Evolutionary conservation across 106 monocot genomes (phyloP).

Genomic region (Posidonia australis): DNA sequence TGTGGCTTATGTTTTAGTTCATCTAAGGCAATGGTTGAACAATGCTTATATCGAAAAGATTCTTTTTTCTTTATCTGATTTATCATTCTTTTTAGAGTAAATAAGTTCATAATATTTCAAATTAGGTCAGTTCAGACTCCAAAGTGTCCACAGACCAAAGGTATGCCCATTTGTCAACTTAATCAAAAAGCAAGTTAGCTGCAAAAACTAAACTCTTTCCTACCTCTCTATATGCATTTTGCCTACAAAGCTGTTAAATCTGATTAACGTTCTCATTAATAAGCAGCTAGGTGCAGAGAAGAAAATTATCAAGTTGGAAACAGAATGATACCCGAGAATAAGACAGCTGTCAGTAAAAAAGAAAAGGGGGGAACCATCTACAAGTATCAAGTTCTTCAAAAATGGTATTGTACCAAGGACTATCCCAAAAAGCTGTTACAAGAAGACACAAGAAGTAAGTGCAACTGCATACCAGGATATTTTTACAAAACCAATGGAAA

Average conservation of each 20-base stretch:
- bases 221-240: too few relatives aligned
- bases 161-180: neutral
- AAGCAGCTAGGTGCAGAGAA: neutral
- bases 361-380: conserved; percentile 83
- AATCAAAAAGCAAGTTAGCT: neutral
- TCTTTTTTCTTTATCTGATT: neutral
- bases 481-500: neutral
- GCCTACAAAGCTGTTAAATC: too few relatives aligned
- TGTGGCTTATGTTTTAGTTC: neutral
- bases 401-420: conserved; percentile 70
- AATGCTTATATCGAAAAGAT: neutral
- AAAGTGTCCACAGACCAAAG: neutral
- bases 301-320: neutral
- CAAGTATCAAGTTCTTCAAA: conserved; percentile 66
- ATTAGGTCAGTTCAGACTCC: neutral
- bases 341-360: conserved; percentile 97
- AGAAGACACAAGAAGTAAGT: neutral
- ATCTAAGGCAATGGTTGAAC: neutral
- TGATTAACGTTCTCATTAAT: neutral
- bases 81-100: too few relatives aligned
- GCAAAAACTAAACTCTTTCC: neutral
- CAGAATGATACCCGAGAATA: conserved; percentile 68
- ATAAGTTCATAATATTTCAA: too few relatives aligned
- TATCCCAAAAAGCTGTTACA: conserved; percentile 63
- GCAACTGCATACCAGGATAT: neutral